Conservation (phyloP, 1,284 basidiomycete genomes). For the Pyrrhoderma noxium region DNA sequence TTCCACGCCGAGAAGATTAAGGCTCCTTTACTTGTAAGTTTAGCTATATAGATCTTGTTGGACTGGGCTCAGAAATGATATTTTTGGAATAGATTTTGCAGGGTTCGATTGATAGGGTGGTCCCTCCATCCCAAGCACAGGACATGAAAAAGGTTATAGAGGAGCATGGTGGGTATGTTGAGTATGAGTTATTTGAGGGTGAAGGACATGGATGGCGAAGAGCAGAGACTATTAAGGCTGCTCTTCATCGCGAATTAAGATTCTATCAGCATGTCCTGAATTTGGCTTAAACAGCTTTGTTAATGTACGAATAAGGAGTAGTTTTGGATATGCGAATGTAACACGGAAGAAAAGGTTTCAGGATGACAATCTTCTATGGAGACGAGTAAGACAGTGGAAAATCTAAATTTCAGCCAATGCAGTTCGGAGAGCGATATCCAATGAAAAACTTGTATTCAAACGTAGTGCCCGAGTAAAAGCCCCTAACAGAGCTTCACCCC, state of each 20-base stretch:
- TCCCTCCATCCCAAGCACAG: constrained; percentile 49
- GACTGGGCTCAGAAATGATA: too few species aligned
- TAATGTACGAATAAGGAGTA: too few species aligned
- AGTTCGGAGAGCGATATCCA: too few species aligned
- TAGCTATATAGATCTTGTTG: background rate
- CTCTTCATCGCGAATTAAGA: constrained; percentile 36
- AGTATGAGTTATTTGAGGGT: constrained; percentile 43
- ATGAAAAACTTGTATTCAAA: too few species aligned
- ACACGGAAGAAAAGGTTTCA: too few species aligned
- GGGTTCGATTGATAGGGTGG: constrained; percentile 47
- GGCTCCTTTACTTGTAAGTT: constrained; percentile 43
- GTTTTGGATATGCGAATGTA: constrained; percentile 44
- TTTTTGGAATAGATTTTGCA: constrained; percentile 40
- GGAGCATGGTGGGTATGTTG: constrained; percentile 35
- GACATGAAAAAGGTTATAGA: constrained; percentile 37
- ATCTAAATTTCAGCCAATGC: too few species aligned
- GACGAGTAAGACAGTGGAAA: too few species aligned
- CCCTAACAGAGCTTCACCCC: too few species aligned
- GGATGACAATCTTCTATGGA: too few species aligned
- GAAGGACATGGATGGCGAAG: constrained; percentile 53
- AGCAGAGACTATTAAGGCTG: constrained; percentile 36
- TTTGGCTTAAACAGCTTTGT: too few species aligned
- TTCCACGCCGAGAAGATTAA: constrained; percentile 43
- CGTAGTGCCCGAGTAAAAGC: too few species aligned
- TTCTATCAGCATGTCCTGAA: constrained; percentile 32